A percentile compares a stretch with the other conserved stretches of the same genome.
Conservation (phyloP, 2,329 filamentous ascomycete genomes). For the Nothophoma quercina region DNA sequence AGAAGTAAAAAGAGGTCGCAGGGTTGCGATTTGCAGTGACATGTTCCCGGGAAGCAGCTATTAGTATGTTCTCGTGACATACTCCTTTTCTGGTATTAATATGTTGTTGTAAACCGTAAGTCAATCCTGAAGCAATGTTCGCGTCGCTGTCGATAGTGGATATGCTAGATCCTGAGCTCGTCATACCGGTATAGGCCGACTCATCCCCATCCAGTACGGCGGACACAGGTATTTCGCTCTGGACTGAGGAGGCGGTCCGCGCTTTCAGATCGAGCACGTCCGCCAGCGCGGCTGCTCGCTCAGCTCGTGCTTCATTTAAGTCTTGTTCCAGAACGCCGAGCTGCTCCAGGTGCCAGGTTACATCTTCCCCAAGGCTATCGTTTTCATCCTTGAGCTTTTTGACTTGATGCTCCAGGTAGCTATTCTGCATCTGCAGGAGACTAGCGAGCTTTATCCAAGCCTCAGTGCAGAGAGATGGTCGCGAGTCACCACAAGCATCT, state of each 20-base stretch:
- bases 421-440: background rate
- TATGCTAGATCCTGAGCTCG: background rate
- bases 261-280: background rate
- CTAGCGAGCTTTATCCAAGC: background rate
- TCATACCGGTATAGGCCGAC: background rate
- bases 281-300: background rate
- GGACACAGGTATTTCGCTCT: background rate
- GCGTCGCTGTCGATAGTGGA: background rate
- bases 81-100: no score
- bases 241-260: background rate
- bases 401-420: background rate
- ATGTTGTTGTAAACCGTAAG: background rate
- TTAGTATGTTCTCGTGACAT: no score
- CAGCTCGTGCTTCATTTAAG: background rate
- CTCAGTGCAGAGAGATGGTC: background rate
- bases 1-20: background rate
- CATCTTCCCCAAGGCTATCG: background rate
- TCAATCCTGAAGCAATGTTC: background rate
- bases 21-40: background rate
- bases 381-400: background rate
- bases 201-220: background rate
- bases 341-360: background rate
- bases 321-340: background rate
- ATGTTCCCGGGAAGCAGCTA: no score
- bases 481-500: no score